phyloP scores from a whole-genome alignment of 495 filamentous ascomycete genomes.

The Recurvomyces mirabilis region DNA sequence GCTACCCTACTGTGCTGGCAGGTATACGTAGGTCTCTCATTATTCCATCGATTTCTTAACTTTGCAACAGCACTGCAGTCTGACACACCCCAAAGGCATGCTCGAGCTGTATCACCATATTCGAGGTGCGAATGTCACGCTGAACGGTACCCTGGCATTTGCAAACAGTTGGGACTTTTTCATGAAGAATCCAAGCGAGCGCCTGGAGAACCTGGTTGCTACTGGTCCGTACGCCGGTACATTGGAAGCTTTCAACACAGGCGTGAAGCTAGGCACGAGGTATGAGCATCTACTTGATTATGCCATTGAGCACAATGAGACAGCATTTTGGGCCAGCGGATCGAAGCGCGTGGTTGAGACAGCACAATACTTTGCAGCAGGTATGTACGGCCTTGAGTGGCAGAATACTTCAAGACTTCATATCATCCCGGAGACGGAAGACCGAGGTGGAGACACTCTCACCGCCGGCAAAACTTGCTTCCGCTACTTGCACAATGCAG shows the following conservation, averaged over 20 bases:
- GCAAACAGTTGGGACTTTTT: constrained; percentile 48
- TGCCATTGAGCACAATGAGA: constrained; percentile 12
- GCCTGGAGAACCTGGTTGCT: constrained; percentile 45
- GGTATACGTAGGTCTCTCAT: constrained; percentile 37
- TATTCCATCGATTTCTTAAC: too few species aligned
- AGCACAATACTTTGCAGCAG: constrained; percentile 44
- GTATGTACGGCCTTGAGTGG: constrained; percentile 47
- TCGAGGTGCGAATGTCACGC: constrained; percentile 29
- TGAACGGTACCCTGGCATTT: constrained; percentile 43
- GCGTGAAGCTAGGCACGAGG: constrained; percentile 44
- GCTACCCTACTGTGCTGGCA: constrained; percentile 45
- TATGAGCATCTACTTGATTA: constrained; percentile 38
- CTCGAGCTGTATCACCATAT: constrained; percentile 38
- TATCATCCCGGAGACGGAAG: constrained; percentile 42
- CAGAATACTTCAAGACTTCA: constrained; percentile 33
- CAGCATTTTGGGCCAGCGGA: constrained; percentile 45
- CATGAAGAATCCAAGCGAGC: constrained; percentile 28
- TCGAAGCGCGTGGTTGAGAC: constrained; percentile 47
- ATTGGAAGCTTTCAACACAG: constrained; percentile 44
- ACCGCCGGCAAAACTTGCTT: constrained; percentile 49
- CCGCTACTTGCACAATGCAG: constrained; percentile 38
- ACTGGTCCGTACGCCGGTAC: constrained; percentile 49
- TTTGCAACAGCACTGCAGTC: too few species aligned
- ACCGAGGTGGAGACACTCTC: constrained; percentile 43
- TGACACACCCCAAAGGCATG: constrained; percentile 35